Conservation (phyloP, 495 filamentous ascomycete genomes). For the Penicillium simplicissimum region DNA sequence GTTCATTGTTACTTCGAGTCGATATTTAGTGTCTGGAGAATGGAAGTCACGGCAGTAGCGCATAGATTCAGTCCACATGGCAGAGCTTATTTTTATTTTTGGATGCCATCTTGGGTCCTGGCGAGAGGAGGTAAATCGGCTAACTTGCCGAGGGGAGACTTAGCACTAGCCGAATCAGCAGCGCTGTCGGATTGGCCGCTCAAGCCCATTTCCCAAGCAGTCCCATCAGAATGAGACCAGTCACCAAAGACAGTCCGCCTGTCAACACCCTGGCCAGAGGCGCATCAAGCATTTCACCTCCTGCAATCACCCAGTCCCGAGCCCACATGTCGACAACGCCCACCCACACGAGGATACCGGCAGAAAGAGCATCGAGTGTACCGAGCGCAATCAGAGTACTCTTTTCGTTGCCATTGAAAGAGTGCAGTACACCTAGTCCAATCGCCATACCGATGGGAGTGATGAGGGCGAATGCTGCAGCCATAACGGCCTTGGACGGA, state of each 20-base stretch:
- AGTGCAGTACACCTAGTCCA: slow-evolving; percentile 43
- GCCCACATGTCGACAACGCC: slow-evolving; percentile 49
- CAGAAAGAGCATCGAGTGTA: slow-evolving; percentile 47
- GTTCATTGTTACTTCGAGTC: neutral
- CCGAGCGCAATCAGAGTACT: slow-evolving; percentile 44
- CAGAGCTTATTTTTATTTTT: slow-evolving; percentile 9
- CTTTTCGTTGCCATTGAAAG: slow-evolving; percentile 40
- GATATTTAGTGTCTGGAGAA: neutral
- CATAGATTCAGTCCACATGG: neutral
- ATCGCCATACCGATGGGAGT: slow-evolving; percentile 50
- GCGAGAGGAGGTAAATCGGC: neutral
- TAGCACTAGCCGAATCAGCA: neutral
- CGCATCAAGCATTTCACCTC: slow-evolving; percentile 42
- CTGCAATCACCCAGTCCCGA: slow-evolving; percentile 48
- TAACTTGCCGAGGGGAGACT: neutral
- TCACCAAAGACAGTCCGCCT: slow-evolving; percentile 36
- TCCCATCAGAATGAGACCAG: slow-evolving; percentile 44
- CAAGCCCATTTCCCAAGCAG: slow-evolving; percentile 50
- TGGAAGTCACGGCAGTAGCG: neutral
- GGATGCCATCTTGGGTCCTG: neutral
- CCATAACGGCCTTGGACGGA: slow-evolving; percentile 43
- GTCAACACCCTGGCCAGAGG: slow-evolving; percentile 29
- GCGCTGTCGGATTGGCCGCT: neutral
- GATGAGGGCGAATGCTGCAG: slow-evolving; percentile 39
- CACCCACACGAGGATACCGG: slow-evolving; percentile 49